A percentile compares a stretch with the other conserved stretches of the same genome.
Evolutionary conservation across 345 rosid species (phyloP).

Genomic region (Aquilaria malaccensis): DNA sequence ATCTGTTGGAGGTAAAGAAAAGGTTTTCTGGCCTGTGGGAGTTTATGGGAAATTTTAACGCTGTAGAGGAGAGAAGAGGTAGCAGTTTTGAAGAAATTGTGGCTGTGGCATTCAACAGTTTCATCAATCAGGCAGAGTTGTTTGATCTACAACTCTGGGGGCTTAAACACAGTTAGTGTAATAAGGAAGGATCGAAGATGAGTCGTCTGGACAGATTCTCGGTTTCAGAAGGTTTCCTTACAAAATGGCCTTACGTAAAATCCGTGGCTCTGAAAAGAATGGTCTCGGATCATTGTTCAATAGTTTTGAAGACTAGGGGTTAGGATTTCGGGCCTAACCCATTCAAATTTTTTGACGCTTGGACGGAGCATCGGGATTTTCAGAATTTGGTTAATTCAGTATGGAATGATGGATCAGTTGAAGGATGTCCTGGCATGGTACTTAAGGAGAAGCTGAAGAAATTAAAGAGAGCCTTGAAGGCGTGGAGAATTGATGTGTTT

Average conservation of each 20-base stretch:
- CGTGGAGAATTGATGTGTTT: too few species aligned
- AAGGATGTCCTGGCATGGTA: too few species aligned
- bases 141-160: background rate
- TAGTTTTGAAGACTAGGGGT: background rate
- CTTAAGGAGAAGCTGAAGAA: too few species aligned
- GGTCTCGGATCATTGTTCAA: background rate
- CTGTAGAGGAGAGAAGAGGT: background rate
- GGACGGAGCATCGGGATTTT: background rate
- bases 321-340: background rate
- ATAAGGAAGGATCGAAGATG: background rate
- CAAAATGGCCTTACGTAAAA: background rate
- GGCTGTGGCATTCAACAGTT: too few species aligned
- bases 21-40: background rate
- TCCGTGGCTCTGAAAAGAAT: background rate
- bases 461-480: too few species aligned
- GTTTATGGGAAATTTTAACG: background rate
- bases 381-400: too few species aligned
- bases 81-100: background rate
- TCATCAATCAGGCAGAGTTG: background rate
- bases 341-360: background rate
- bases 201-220: background rate
- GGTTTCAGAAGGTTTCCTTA: background rate
- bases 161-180: background rate
- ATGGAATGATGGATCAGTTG: too few species aligned
- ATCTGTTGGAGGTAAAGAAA: background rate